Base-by-base conservation (phyloP, 2,329 filamentous ascomycete species). In the Fusarium praegraminearum region DNA sequence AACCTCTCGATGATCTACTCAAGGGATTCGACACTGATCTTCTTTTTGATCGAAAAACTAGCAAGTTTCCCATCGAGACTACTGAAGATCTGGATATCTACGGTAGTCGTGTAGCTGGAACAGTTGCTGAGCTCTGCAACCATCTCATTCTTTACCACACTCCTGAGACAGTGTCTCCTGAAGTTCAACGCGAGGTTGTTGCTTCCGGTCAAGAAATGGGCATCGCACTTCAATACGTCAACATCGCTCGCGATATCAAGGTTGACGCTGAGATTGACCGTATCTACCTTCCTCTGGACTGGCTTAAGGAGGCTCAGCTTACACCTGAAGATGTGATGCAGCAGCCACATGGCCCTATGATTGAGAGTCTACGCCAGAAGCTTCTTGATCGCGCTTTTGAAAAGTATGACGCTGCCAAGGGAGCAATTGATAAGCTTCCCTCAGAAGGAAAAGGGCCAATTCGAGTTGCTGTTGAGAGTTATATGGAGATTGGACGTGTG, bases 401-500 rank as follows among this genome's bases (percentile, higher is more conserved):
- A 20, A 82, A 89, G 30, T 92, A 93, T 74, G 75, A 80, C 7
- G 79, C 82, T 12, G 86, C 88, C 5, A 81, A 84, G 53, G 77
- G 74, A 3, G 84, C 86, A 0, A 91, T 94, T 69, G 84, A 89
- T 50, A 79, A 84, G 66, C 79, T 94, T 1, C 91, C 91, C 0
- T 49, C 63, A 0, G 85, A 89, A 72, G 88, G 87, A 1, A 83
- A 87, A 67, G 89, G 86, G 1, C 88, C 89, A 1, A 87, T 93
- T 75, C 82, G 89, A 15, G 90, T 92, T 7, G 90, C 90, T 1
- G 89, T 93, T 0, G 90, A 93, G 77, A 92, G 89, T 68, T 93
- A 93, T 74, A 91, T 93, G 87, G 90, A 92, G 76, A 93, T 93
- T 75, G 91, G 89, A 16, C 80, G 89, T 43, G 87, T 90, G n/a